Conservation (phyloP, 2,329 filamentous ascomycete genomes). For the Colletotrichum gloeosporioides region DNA sequence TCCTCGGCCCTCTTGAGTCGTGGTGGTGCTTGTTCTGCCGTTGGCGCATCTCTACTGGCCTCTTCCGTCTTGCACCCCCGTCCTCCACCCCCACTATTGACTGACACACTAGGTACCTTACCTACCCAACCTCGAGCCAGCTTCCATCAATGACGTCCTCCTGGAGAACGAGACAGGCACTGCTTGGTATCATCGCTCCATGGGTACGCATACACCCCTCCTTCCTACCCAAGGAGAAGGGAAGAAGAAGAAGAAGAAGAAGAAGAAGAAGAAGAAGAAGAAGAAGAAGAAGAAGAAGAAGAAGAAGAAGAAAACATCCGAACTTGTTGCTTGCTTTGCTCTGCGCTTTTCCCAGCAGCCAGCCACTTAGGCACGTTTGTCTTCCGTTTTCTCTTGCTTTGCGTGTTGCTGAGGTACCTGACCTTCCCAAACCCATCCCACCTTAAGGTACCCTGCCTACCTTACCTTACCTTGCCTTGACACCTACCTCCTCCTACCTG, state of each 20-base stretch:
- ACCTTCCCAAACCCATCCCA: neutral
- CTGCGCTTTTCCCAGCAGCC: neutral
- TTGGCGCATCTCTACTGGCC: neutral
- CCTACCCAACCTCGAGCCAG: neutral
- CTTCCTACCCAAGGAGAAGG: no score
- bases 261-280: neutral
- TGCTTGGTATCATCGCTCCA: neutral
- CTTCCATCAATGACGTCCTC: conserved; percentile 17
- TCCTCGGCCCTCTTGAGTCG: neutral
- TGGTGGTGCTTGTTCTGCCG: neutral
- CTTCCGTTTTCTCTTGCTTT: neutral
- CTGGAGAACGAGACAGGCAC: neutral
- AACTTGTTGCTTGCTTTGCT: neutral
- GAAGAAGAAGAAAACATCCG: neutral
- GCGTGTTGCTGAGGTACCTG: neutral
- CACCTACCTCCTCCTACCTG: neutral
- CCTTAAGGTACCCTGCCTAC: neutral
- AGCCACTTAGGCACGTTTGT: neutral
- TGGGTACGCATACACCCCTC: neutral
- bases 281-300: neutral
- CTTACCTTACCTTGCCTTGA: neutral
- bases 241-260: neutral
- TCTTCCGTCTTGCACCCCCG: neutral
- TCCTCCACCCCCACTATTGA: neutral
- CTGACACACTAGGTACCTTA: neutral